These are phyloP conservation scores for Raphanus hybrid DNA, from an alignment of 441 rosid genomes.

Conservation along the genomic window DNA sequence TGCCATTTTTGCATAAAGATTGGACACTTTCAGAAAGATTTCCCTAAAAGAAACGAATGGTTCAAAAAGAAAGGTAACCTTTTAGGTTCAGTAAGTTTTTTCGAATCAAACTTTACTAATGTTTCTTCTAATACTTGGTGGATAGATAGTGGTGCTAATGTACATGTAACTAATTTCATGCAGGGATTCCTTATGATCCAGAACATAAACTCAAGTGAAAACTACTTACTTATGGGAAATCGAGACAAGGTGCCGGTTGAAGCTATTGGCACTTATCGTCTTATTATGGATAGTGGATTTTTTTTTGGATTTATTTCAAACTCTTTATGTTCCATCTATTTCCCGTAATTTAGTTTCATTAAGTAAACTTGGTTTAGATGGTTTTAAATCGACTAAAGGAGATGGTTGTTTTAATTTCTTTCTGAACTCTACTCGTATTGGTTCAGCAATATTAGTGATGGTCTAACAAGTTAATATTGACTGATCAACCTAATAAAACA, in stretches of 20 bases:
- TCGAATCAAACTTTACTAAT: neutral
- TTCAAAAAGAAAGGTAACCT: conserved; percentile 11
- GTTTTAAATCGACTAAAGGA: too few species aligned
- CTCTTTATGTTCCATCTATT: neutral
- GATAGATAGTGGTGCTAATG: too few species aligned
- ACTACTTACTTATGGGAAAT: neutral
- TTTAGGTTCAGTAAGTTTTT: conserved; percentile 10
- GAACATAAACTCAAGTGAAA: too few species aligned
- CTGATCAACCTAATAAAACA: neutral
- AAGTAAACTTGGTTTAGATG: too few species aligned
- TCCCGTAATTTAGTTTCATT: neutral
- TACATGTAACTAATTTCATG: too few species aligned
- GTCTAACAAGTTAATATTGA: neutral
- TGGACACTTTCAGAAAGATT: conserved; percentile 1
- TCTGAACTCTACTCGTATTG: neutral
- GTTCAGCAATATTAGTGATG: neutral
- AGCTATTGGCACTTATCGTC: neutral
- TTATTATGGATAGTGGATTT: neutral
- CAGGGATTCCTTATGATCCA: too few species aligned
- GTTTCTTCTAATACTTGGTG: too few species aligned
- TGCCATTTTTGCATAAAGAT: too few species aligned
- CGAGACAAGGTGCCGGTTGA: neutral
- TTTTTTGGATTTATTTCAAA: neutral
- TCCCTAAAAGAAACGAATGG: neutral
- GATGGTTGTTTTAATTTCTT: too few species aligned